Conservation (phyloP, 208 protist species). For the Wallacemonas sp. region DNA sequence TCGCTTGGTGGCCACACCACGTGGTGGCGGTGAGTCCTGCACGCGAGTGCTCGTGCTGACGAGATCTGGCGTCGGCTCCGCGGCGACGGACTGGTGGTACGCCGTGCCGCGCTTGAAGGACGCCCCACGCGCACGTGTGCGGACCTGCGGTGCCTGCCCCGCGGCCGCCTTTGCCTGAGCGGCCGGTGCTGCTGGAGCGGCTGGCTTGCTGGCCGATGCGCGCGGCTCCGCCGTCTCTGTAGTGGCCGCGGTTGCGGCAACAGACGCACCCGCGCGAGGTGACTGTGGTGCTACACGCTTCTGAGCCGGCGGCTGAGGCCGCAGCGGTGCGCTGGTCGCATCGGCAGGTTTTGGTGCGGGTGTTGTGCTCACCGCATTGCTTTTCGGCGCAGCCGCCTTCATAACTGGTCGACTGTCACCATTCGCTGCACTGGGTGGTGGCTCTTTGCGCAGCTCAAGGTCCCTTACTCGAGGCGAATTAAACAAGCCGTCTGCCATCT, state of each 20-base stretch:
- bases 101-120: constrained; percentile 9
- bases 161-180: not conserved
- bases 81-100: not conserved
- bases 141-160: not conserved
- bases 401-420: not conserved
- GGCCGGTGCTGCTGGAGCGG: not conserved
- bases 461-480: not conserved
- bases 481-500: constrained; percentile 2
- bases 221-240: too few relatives aligned
- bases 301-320: not conserved
- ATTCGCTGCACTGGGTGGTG: not conserved
- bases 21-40: not conserved
- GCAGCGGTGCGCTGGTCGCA: not conserved
- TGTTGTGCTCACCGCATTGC: not conserved
- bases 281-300: not conserved
- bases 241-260: not conserved
- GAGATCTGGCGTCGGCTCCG: not conserved
- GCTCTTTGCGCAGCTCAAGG: not conserved
- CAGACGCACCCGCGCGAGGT: not conserved
- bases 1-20: not conserved
- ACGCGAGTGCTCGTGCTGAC: not conserved
- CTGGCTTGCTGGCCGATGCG: not conserved
- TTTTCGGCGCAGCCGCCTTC: not conserved
- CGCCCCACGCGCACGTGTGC: not conserved
- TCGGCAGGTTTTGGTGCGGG: not conserved